Base-by-base conservation (phyloP, 2,329 filamentous ascomycete genomes). In the Elsinoe arachidis region DNA sequence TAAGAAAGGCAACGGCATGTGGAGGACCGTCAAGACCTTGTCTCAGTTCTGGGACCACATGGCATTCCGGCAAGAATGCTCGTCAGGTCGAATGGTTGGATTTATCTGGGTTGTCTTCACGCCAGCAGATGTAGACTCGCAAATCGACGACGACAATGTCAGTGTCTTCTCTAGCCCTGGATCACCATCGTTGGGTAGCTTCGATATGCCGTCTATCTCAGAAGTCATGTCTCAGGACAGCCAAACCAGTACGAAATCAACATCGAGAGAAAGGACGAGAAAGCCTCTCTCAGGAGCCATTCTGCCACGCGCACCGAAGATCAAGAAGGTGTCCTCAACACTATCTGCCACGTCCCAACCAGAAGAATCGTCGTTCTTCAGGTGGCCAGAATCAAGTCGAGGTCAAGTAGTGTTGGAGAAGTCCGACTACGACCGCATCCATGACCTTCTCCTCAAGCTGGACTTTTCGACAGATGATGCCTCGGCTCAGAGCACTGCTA, bases 41-140 rank as follows among this genome's bases (percentile, higher is more conserved):
- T 88, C 91, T n/a, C 85, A 91, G 63, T 99, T 99, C 67, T 99
- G 93, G 93, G 93, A 99, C 61, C 87, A 95, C 80, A 97, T 99
- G 92, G 86, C 91, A 0, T 97, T 88, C 68, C 80, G 93, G 58
- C 93, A 97, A 69, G 93, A 99, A 68, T 99, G 93, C 67, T 96
- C 91, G 0, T 89, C 90, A 34, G 95, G 93, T 0, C 80, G 91
- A 15, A 79, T 96, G 67, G 95, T 96, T 0, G 95, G 95, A 0
- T 99, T 99, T 64, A 79, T 97, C 23, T 99, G 95, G 92, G 75
- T 96, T 23, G 85, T 96, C 0, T 87, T 96, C 47, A 80, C 78
- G 62, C 86, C 90, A 2, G 23, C 57, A 37, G 52, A 58, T 5
- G 12, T 58, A 6, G 43, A 58, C 14, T 10, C n/a, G 17, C 34